Evolutionary conservation across 225 moss, liverwort and hornwort species (phyloP).

Genomic region (Thuidium tamariscinum): DNA sequence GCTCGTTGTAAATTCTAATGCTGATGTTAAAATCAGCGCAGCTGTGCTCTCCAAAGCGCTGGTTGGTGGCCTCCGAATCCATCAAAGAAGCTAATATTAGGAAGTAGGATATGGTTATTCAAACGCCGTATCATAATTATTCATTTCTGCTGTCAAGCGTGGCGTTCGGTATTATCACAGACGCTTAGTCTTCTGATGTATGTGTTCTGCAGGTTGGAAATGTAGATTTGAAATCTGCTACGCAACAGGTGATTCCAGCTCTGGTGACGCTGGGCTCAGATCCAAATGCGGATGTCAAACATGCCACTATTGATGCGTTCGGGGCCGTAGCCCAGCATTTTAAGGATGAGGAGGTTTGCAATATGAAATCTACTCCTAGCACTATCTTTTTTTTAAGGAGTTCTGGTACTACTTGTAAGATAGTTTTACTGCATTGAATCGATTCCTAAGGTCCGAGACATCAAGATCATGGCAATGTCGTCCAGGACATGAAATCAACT

Average conservation of each 20-base stretch:
- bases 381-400: neutral
- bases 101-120: neutral
- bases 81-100: neutral
- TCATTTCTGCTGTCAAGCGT: neutral
- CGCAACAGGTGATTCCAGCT: slow-evolving; percentile 89
- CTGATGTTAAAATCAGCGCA: slow-evolving; percentile 79
- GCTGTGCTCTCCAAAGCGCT: slow-evolving; percentile 81
- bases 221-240: slow-evolving; percentile 80
- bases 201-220: slow-evolving; percentile 53
- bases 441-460: neutral
- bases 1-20: slow-evolving; percentile 80
- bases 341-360: slow-evolving; percentile 74
- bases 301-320: slow-evolving; percentile 95
- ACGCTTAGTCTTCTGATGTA: neutral
- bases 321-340: slow-evolving; percentile 96
- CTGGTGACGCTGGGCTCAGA: slow-evolving; percentile 93
- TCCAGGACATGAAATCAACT: neutral
- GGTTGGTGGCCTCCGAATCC: slow-evolving; percentile 20
- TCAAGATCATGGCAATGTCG: neutral
- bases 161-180: neutral
- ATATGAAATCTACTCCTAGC: neutral
- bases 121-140: neutral
- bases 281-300: slow-evolving; percentile 88
- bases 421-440: neutral
- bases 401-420: neutral